A percentile compares a stretch with the other conserved stretches of the same genome.
phyloP scores from a whole-genome alignment of 345 rosid species.

The thale cress (Arabidopsis thaliana) region DNA sequence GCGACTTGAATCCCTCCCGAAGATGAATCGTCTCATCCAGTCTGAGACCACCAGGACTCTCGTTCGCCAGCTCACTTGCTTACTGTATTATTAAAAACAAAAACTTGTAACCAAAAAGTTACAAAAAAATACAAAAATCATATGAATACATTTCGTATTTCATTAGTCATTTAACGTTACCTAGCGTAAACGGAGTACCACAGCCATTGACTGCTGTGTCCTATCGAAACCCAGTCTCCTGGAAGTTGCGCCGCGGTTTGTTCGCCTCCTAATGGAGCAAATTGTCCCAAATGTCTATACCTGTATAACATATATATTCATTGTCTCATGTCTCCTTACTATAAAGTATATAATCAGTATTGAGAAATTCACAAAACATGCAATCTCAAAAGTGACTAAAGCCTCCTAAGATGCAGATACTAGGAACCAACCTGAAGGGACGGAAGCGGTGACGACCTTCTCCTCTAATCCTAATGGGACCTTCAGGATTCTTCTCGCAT shows the following conservation, averaged over 20 bases:
- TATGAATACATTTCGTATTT: neutral
- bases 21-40: slow-evolving; percentile 78
- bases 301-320: slow-evolving; percentile 52
- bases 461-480: slow-evolving; percentile 87
- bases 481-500: slow-evolving; percentile 84
- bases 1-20: slow-evolving; percentile 84
- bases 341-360: neutral
- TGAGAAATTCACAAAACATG: neutral
- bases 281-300: slow-evolving; percentile 85
- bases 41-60: slow-evolving; percentile 77
- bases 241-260: slow-evolving; percentile 94
- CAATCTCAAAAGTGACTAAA: neutral
- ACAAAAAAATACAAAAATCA: neutral
- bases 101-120: neutral
- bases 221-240: slow-evolving; percentile 86
- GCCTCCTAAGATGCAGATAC: neutral
- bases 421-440: slow-evolving; percentile 69
- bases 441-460: slow-evolving; percentile 92
- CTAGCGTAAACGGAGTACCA: slow-evolving; percentile 92
- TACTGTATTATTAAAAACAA: slow-evolving; percentile 56
- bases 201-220: slow-evolving; percentile 83
- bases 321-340: too few relatives aligned
- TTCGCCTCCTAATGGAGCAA: slow-evolving; percentile 95
- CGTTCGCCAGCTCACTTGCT: slow-evolving; percentile 90
- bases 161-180: slow-evolving; percentile 38